These are phyloP conservation scores for Pilasporangium apinafurcum DNA, from an alignment of 352 stramenopile species.

Conservation along the genomic window DNA sequence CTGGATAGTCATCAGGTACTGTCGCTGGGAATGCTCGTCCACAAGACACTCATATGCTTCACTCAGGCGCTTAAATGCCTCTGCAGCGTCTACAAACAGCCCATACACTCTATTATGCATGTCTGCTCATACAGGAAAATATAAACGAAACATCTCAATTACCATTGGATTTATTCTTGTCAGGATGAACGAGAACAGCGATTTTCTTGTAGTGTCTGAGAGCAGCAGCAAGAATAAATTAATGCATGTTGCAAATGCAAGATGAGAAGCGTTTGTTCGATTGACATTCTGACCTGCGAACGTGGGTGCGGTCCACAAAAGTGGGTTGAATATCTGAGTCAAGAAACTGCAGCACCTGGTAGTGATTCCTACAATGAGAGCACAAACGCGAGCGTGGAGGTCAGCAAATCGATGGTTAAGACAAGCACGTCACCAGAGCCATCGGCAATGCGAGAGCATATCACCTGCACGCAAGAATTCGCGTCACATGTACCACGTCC, in stretches of 20 bases:
- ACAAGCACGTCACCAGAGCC: background rate
- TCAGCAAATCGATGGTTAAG: no score
- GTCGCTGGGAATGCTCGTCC: slow-evolving; percentile 33
- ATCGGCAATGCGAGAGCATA: no score
- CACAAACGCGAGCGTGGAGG: background rate
- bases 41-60: slow-evolving; percentile 72
- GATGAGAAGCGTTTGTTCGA: background rate
- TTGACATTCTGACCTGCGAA: slow-evolving; percentile 19
- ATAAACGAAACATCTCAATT: background rate
- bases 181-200: slow-evolving; percentile 46
- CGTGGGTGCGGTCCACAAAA: slow-evolving; percentile 15
- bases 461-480: slow-evolving; percentile 1
- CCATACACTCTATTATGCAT: background rate
- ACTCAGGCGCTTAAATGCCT: slow-evolving; percentile 74
- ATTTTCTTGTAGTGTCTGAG: slow-evolving; percentile 40
- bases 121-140: background rate
- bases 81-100: slow-evolving; percentile 40
- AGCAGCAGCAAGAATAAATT: background rate
- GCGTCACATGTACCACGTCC: background rate
- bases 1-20: slow-evolving; percentile 35
- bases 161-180: slow-evolving; percentile 49
- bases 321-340: background rate
- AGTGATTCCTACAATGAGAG: slow-evolving; percentile 19
- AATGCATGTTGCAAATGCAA: background rate
- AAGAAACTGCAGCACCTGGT: slow-evolving; percentile 28